phyloP scores from a whole-genome alignment of 169 alveolate species.

The Eimeria falciformis region DNA sequence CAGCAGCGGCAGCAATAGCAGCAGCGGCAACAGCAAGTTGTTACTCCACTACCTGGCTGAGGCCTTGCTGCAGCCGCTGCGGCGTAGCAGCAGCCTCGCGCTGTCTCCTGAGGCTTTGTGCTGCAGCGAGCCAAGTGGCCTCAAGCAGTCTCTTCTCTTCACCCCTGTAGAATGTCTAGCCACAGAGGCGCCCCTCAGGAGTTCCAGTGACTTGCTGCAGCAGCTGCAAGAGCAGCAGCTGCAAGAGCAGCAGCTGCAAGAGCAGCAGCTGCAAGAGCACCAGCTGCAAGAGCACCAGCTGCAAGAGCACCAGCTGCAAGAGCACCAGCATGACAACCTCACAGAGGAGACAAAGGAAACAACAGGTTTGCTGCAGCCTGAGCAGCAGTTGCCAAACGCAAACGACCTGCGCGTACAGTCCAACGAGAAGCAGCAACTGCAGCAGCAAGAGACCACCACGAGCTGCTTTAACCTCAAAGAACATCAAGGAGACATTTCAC shows the following conservation, averaged over 20 bases:
- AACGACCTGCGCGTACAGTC: not conserved
- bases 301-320: constrained; percentile 5
- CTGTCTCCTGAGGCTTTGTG: not conserved
- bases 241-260: constrained; percentile 27
- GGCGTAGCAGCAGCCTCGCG: constrained; percentile 48
- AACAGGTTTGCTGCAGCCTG: too few relatives aligned
- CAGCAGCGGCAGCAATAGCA: constrained; percentile 11
- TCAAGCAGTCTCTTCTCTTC: not conserved
- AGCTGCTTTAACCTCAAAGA: too few relatives aligned
- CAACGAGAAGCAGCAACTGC: not conserved
- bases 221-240: constrained; percentile 6
- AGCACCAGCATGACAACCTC: too few relatives aligned
- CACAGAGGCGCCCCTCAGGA: constrained; percentile 31
- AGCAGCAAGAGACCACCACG: too few relatives aligned
- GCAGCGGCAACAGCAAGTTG: constrained; percentile 11
- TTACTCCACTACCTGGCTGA: constrained; percentile 20
- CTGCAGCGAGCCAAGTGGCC: not conserved
- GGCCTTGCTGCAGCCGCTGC: constrained; percentile 47
- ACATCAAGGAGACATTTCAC: too few relatives aligned
- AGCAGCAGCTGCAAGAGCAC: not conserved
- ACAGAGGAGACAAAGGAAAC: too few relatives aligned
- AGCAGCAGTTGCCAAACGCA: too few relatives aligned
- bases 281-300: not conserved
- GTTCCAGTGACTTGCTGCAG: constrained; percentile 4
- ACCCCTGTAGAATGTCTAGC: not conserved